These are phyloP conservation scores for Venturia pyrina DNA, from an alignment of 2,329 filamentous ascomycete genomes.

Conservation along the genomic window DNA sequence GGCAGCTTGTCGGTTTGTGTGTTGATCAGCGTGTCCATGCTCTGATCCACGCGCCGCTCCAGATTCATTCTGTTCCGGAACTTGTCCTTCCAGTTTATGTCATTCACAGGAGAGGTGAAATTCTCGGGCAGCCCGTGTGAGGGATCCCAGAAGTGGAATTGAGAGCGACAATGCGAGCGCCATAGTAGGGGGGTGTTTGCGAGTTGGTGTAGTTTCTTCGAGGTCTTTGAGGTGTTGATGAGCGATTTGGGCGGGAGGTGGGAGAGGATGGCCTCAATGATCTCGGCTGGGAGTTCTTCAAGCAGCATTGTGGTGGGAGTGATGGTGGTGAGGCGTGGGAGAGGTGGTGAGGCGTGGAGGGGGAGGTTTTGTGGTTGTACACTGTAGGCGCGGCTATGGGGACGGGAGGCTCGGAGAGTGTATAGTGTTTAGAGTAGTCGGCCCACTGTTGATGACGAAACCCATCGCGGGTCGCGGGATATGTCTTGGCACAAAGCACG, in stretches of 20 bases:
- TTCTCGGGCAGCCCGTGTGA: conserved; percentile 25
- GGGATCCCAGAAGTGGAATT: conserved; percentile 67
- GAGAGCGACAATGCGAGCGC: conserved; percentile 59
- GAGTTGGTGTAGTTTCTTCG: conserved; percentile 53
- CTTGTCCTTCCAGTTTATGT: conserved; percentile 61
- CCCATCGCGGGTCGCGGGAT: no score
- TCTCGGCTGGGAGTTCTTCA: conserved; percentile 56
- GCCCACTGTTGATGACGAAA: no score
- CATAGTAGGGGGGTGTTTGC: conserved; percentile 68
- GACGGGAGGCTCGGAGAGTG: no score
- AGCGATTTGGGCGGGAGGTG: conserved; percentile 45
- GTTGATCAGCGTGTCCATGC: conserved; percentile 23
- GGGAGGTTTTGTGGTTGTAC: no score
- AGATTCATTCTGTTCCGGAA: conserved; percentile 24
- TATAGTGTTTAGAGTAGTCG: no score
- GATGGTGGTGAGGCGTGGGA: background rate
- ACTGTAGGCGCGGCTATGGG: no score
- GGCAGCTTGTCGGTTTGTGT: conserved; percentile 56
- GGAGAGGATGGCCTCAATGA: conserved; percentile 68
- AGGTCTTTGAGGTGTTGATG: conserved; percentile 48
- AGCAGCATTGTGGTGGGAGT: background rate
- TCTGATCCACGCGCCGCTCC: conserved; percentile 16
- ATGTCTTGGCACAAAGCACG: no score
- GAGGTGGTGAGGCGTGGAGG: no score
- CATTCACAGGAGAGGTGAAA: conserved; percentile 36